Evolutionary conservation across 352 stramenopile genomes (phyloP).

Genomic region (Phytophthora boehmeriae): DNA sequence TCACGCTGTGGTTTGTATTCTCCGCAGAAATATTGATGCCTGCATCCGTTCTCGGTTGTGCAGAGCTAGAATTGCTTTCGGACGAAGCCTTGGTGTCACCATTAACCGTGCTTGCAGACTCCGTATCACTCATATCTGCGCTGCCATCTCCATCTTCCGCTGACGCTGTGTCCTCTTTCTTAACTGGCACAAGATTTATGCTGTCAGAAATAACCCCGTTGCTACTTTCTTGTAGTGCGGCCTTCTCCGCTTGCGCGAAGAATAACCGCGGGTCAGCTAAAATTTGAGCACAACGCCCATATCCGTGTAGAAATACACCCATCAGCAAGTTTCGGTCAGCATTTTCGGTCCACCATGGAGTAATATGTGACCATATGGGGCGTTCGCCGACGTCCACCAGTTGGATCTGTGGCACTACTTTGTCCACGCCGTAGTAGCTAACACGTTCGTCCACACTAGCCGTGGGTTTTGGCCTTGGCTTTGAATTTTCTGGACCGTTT

Average conservation of each 20-base stretch:
- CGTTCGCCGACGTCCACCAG: conserved; percentile 73
- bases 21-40: neutral
- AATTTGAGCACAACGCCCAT: conserved; percentile 86
- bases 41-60: conserved; percentile 30
- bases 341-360: conserved; percentile 85
- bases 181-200: conserved; percentile 7
- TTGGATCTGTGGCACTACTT: conserved; percentile 62
- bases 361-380: conserved; percentile 84
- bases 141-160: conserved; percentile 26
- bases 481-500: conserved; percentile 11
- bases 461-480: conserved; percentile 32
- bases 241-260: conserved; percentile 72
- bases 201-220: conserved; percentile 5
- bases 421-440: conserved; percentile 71
- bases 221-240: conserved; percentile 33
- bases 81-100: conserved; percentile 34
- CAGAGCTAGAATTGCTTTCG: conserved; percentile 30
- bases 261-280: conserved; percentile 72
- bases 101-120: conserved; percentile 52
- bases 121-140: conserved; percentile 47
- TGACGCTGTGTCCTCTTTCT: conserved; percentile 18
- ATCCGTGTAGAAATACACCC: conserved; percentile 87
- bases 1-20: conserved; percentile 7
- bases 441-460: conserved; percentile 80
- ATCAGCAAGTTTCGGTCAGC: conserved; percentile 81